phyloP scores from a whole-genome alignment of 2,329 filamentous ascomycete genomes.

The Phaeosphaeria sp. region DNA sequence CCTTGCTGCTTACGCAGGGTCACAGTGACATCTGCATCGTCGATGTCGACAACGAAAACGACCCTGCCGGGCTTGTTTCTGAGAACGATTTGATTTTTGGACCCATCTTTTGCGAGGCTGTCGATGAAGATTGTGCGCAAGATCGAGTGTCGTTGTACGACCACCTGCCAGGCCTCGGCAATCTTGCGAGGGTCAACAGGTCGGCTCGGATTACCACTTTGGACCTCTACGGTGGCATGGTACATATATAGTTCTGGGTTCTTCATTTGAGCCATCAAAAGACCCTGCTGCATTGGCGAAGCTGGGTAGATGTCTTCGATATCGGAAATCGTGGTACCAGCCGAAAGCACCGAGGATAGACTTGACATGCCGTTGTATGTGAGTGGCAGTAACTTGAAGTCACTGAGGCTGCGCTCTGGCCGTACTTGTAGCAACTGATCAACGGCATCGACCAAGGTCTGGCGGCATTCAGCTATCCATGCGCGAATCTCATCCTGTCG shows the following conservation, averaged over 20 bases:
- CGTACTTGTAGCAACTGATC: constrained; percentile 36
- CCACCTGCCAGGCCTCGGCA: constrained; percentile 43
- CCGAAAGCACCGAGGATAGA: constrained; percentile 25
- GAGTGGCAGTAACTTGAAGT: constrained; percentile 40
- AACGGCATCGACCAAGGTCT: constrained; percentile 38
- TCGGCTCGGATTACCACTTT: constrained; percentile 18
- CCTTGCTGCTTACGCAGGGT: constrained; percentile 27
- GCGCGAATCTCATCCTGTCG: constrained; percentile 34
- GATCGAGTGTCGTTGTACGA: constrained; percentile 42
- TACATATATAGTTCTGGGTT: constrained; percentile 40
- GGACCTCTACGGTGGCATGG: constrained; percentile 38
- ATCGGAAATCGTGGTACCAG: constrained; percentile 22
- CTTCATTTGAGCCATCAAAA: constrained; percentile 39
- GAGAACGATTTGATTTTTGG: constrained; percentile 43
- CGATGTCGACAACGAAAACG: constrained; percentile 29
- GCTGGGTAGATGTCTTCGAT: constrained; percentile 41
- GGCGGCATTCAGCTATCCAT: constrained; percentile 39
- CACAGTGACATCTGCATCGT: constrained; percentile 23
- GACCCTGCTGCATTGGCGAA: constrained; percentile 41
- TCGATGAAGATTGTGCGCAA: constrained; percentile 45
- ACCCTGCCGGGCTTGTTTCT: constrained; percentile 36
- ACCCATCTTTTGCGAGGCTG: constrained; percentile 39
- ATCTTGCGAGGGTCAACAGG: constrained; percentile 32
- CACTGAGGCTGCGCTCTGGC: constrained; percentile 33
- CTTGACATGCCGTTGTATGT: constrained; percentile 39